These are phyloP conservation scores for Neurospora sublineolata DNA, from an alignment of 495 filamentous ascomycete genomes.

Conservation along the genomic window DNA sequence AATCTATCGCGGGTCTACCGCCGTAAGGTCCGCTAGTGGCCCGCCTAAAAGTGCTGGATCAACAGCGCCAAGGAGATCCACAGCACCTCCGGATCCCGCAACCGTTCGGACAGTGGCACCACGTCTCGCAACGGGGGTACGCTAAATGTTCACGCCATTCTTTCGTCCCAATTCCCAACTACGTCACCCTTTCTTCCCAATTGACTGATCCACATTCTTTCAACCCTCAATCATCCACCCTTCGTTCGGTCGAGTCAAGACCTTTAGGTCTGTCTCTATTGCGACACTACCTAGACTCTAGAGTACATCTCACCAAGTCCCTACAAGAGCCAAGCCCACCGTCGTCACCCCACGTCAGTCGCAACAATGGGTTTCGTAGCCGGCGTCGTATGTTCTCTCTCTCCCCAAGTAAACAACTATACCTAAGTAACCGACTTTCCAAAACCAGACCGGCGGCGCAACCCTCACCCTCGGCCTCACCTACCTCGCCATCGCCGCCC, in stretches of 20 bases:
- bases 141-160: not conserved
- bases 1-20: not conserved
- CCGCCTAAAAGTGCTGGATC: not conserved
- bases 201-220: not conserved
- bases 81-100: not conserved
- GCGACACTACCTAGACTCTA: not conserved
- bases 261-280: not conserved
- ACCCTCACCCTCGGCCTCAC: conserved; percentile 72
- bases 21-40: not conserved
- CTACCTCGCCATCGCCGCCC: conserved; percentile 67
- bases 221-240: not conserved
- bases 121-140: not conserved
- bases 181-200: not conserved
- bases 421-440: conserved; percentile 9
- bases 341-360: not conserved
- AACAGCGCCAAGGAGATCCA: not conserved
- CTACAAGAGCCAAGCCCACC: not conserved
- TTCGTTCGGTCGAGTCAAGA: not conserved
- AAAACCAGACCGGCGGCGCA: conserved; percentile 60
- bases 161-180: not conserved
- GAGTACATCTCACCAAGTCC: not conserved
- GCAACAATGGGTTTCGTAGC: conserved; percentile 34
- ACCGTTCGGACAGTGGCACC: not conserved
- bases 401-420: not conserved
- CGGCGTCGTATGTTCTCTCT: conserved; percentile 57